Conservation (phyloP, 192 early-diverging fungal genomes). For the Coemansia sp. region DNA sequence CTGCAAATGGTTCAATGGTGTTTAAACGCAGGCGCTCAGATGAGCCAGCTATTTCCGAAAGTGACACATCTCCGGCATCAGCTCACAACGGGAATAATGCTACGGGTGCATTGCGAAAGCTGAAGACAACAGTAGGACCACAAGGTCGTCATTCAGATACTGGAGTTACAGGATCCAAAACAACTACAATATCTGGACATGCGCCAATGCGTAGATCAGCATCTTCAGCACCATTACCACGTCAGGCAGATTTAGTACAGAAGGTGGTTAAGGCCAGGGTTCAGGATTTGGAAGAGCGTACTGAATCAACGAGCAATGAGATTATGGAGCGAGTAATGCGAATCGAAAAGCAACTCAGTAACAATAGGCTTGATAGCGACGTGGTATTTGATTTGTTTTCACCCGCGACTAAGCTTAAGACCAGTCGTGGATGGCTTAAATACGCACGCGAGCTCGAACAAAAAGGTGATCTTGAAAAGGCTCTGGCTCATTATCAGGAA, state of each 20-base stretch:
- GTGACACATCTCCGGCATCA: neutral
- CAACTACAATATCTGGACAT: slow-evolving; percentile 1
- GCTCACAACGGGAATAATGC: neutral
- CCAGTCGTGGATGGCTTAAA: slow-evolving; percentile 55
- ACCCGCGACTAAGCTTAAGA: slow-evolving; percentile 60
- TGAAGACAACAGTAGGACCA: neutral
- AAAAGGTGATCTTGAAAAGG: slow-evolving; percentile 46
- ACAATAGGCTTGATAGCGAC: slow-evolving; percentile 26
- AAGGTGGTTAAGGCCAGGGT: slow-evolving; percentile 21
- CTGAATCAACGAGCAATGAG: slow-evolving; percentile 32
- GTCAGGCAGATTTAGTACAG: slow-evolving; percentile 22
- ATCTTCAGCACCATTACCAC: slow-evolving; percentile 11
- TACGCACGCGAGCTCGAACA: slow-evolving; percentile 56
- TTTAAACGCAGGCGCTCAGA: slow-evolving; percentile 42
- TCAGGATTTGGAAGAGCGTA: slow-evolving; percentile 19
- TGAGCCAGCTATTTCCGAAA: slow-evolving; percentile 10
- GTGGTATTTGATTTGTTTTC: slow-evolving; percentile 54
- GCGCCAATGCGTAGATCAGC: neutral
- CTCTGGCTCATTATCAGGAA: slow-evolving; percentile 55
- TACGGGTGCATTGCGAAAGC: neutral
- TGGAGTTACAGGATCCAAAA: neutral
- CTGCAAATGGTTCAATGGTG: slow-evolving; percentile 4
- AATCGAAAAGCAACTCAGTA: slow-evolving; percentile 45
- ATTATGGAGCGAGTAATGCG: slow-evolving; percentile 52
- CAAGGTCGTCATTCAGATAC: slow-evolving; percentile 16